Evolutionary conservation across 2,329 filamentous ascomycete species (phyloP), one percentile per base, ranked within the genome.

Genomic region (Colletotrichum euphorbiae): DNA sequence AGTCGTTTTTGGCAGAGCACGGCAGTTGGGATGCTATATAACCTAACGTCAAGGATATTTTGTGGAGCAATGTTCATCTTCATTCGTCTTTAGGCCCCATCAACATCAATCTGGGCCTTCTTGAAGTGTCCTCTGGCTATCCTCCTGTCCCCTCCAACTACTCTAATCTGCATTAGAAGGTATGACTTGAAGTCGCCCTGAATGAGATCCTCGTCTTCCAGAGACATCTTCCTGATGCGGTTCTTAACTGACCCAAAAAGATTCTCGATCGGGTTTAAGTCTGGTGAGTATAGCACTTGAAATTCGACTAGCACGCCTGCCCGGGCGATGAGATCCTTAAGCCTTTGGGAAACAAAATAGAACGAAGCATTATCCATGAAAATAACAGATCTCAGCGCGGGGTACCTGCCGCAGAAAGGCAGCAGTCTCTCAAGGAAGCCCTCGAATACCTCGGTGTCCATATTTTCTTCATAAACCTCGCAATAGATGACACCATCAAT

Each of bases 351-450:
- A 40, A 72, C 38, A 36, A 67, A 69, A 50, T 72, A 55, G 46
- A 71, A 69, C 36, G 62, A 72, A 42, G 70, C 65, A 21, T 71
- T 72, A 33, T 72, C 69, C 55, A 72, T 71, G 31, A 71, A 72
- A 1, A 72, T 69, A 19, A 73, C 62, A 43, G 70, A 73, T 69
- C 60, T 62, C 43, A 62, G 64, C 56, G 42, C 58, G 6, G 58
- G 69, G 33, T 72, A 70, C 60, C 69, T 72, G 43, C 69, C 57
- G 21, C 64, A 71, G 56, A 50, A 68, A 12, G 67, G 70, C 55
- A 70, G 62, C 4, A 72, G 59, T 33, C 67, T 67, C 56, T 71
- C 63, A 28, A 70, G 59, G 36, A 72, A 71, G n/a, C 45, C 70
- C 50, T 67, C 58, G 36, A 72, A 43, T 67, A 70, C 43, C 13